A percentile compares a stretch with the other conserved stretches of the same genome.
phyloP scores from a whole-genome alignment of 1,284 basidiomycete species.

The Moniliella sp. region DNA sequence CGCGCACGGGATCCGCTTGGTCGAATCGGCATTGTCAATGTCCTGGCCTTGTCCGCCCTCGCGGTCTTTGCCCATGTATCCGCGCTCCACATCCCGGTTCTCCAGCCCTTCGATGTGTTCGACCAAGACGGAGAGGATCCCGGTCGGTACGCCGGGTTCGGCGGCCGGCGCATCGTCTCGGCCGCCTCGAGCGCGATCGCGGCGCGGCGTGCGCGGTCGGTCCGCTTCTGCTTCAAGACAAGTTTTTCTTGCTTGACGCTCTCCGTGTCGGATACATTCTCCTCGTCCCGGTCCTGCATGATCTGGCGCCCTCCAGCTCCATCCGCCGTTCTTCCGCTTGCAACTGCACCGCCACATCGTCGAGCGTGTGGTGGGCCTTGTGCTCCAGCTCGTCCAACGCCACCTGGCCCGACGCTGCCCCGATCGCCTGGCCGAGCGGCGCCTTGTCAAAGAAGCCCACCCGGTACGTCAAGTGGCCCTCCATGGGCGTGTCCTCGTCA shows the following conservation, averaged over 20 bases:
- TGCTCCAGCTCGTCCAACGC: no score
- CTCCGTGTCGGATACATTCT: conserved; percentile 39
- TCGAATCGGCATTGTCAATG: conserved; percentile 37
- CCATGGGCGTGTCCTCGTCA: conserved; percentile 45
- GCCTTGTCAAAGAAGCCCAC: conserved; percentile 49
- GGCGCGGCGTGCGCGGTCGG: no score
- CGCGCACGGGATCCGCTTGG: conserved; percentile 40
- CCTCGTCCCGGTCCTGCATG: conserved; percentile 8
- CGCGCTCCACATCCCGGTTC: conserved; percentile 40
- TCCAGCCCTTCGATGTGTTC: conserved; percentile 38
- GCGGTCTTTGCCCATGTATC: conserved; percentile 38
- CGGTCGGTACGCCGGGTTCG: no score
- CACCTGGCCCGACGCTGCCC: no score
- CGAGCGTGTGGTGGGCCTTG: no score
- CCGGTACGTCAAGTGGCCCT: conserved; percentile 40
- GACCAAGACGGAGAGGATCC: conserved; percentile 41
- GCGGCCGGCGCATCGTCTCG: conserved; percentile 46
- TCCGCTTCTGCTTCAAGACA: no score
- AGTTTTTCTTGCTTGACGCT: no score
- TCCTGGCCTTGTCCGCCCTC: conserved; percentile 28
- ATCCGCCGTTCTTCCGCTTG: no score
- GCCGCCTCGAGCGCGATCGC: no score
- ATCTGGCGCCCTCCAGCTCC: no score
- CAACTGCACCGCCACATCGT: no score
- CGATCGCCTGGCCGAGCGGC: no score